Base-by-base conservation (phyloP, 805 yeast genomes). In the Metschnikowia shivogae region DNA sequence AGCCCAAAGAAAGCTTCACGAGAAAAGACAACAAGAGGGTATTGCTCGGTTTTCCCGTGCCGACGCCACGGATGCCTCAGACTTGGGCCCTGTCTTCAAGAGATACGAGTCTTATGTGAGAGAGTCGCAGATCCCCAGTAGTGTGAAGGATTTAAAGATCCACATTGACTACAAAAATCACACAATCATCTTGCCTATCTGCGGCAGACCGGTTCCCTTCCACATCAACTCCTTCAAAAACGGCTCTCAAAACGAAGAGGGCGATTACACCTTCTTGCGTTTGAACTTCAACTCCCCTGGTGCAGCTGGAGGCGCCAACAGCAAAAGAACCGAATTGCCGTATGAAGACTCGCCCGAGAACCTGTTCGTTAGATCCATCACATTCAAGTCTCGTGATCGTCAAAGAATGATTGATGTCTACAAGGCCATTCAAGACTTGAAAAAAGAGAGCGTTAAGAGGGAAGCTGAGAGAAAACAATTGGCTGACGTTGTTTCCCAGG, bases 171-270 rank as follows among this genome's bases (percentile, higher is more conserved):
- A 80, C 62, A 88, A 86, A 59, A 78, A 86, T 46, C 97, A 90
- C 67, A 86, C 97, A 1, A 85, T 92, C 45, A 80, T 92, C 49
- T 70, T 92, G 47, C 99, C 99, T 42, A 85, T 92, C 47, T 80
- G 84, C 58, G 99, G 99, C 51, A 78, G 98, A 59, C 97, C 98
- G 1, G 98, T 93, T 42, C 99, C 99, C 20, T 92, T 93, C 74
- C 99, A 92, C 64, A 89, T 92, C 60, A 89, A 89, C 63, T 75
- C 97, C 4, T 90, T 86, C 70, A 92, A 90, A 60, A 90, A 88
- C 61, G 98, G 97, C 40, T 86, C 96, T 9, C 90, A 89, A 60
- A 88, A 84, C 52, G 99, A 93, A 60, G 98, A 93, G 72, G 98
- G 97, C 43, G 97, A 90, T 55, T 89, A 79, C 64, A 89, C 96